phyloP scores from a whole-genome alignment of 179 eudicot genomes.

The Drosera spatulata region DNA sequence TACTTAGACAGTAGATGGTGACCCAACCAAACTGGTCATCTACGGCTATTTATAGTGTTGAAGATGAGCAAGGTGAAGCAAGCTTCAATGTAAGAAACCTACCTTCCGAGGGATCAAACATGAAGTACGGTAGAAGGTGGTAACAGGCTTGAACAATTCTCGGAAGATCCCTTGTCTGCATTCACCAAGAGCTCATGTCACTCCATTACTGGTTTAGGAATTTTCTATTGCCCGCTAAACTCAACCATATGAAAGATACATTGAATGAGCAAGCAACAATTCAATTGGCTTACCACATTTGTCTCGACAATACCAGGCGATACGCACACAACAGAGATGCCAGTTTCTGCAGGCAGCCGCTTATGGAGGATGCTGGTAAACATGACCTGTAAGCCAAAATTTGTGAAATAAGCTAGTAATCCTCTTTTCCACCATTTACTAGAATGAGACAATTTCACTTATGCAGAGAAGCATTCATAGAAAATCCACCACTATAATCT shows the following conservation, averaged over 20 bases:
- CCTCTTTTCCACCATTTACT: too few species aligned
- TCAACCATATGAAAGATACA: background rate
- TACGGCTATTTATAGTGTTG: too few species aligned
- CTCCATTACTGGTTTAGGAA: background rate
- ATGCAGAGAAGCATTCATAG: too few species aligned
- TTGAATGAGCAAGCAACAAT: background rate
- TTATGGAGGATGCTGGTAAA: conserved; percentile 85
- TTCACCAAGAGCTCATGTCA: background rate
- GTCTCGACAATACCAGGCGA: conserved; percentile 97
- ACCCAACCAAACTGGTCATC: too few species aligned
- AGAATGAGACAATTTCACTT: too few species aligned
- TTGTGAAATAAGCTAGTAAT: too few species aligned
- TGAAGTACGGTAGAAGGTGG: conserved; percentile 72
- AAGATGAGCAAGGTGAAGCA: too few species aligned
- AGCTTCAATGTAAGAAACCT: conserved; percentile 5
- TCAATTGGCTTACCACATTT: conserved; percentile 62
- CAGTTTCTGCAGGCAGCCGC: conserved; percentile 77
- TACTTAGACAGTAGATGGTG: too few species aligned
- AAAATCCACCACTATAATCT: too few species aligned
- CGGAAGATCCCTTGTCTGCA: conserved; percentile 97
- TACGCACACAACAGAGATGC: conserved; percentile 66
- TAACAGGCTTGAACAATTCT: conserved; percentile 70
- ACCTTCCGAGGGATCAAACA: conserved; percentile 91
- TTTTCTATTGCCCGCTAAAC: background rate
- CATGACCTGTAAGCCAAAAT: conserved; percentile 54